A percentile compares a stretch with the other conserved stretches of the same genome.
phyloP scores from a whole-genome alignment of 1,284 basidiomycete genomes.

The Rhodotorula sp. region DNA sequence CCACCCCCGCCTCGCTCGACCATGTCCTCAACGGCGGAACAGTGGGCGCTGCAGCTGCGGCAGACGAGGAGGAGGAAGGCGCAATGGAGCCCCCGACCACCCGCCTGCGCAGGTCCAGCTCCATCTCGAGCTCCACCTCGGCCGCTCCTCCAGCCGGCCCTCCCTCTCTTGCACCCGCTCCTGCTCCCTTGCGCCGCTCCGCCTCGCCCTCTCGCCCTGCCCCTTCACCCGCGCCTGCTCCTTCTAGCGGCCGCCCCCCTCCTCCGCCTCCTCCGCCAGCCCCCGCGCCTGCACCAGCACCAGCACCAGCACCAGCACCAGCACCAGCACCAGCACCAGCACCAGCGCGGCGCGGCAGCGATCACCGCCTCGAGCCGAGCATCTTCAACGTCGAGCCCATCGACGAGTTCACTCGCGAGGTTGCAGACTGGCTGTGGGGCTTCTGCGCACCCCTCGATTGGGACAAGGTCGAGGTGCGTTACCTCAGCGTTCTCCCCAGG shows the following conservation, averaged over 20 bases:
- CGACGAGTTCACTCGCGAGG: slow-evolving; percentile 88
- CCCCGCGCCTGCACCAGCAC: background rate
- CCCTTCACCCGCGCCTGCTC: background rate
- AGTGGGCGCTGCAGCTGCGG: background rate
- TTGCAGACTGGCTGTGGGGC: slow-evolving; percentile 79
- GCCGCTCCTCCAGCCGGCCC: background rate
- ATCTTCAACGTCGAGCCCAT: slow-evolving; percentile 90
- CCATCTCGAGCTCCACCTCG: background rate
- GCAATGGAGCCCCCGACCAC: slow-evolving; percentile 15
- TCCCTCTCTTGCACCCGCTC: background rate
- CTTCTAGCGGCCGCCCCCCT: no score
- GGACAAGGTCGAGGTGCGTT: slow-evolving; percentile 57
- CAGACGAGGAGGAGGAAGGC: slow-evolving; percentile 1
- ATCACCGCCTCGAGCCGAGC: slow-evolving; percentile 65
- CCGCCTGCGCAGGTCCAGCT: slow-evolving; percentile 1
- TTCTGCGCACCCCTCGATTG: slow-evolving; percentile 48
- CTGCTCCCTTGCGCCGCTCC: background rate
- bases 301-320: background rate
- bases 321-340: background rate
- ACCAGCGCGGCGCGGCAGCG: slow-evolving; percentile 1
- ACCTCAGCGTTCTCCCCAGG: no score
- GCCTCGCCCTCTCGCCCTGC: background rate
- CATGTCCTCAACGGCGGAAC: no score
- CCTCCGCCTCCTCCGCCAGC: background rate
- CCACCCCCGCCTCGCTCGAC: background rate